Conservation (phyloP, 2,329 filamentous ascomycete species). For the Thermoascus crustaceus region DNA sequence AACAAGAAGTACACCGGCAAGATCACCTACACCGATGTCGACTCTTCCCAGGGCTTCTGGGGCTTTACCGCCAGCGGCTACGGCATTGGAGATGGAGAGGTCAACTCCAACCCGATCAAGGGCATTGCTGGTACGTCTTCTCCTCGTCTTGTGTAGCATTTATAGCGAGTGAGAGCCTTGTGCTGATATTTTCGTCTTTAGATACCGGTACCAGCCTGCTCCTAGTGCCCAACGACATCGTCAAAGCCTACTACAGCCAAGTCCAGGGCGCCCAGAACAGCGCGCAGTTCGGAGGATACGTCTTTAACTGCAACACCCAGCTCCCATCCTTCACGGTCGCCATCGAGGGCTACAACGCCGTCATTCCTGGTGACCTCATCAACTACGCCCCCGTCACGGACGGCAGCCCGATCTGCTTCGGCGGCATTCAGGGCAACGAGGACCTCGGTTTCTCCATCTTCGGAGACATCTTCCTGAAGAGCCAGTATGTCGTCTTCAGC, state of each 20-base stretch:
- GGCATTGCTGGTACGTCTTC: constrained; percentile 45
- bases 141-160: neutral
- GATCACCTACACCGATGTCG: constrained; percentile 49
- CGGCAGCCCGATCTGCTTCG: constrained; percentile 53
- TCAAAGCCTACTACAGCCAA: constrained; percentile 52
- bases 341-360: constrained; percentile 43
- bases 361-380: constrained; percentile 47
- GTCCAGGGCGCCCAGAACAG: constrained; percentile 42
- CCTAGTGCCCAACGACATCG: constrained; percentile 47
- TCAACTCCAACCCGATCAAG: constrained; percentile 35
- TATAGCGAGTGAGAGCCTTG: neutral
- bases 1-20: constrained; percentile 48
- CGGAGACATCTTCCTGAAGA: constrained; percentile 73
- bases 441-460: constrained; percentile 60
- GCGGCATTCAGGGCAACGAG: constrained; percentile 60
- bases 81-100: constrained; percentile 39
- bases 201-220: constrained; percentile 65
- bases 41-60: constrained; percentile 57
- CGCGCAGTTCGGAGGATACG: constrained; percentile 45
- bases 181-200: constrained; percentile 3
- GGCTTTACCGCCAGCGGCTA: constrained; percentile 51
- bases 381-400: constrained; percentile 40
- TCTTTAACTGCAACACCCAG: constrained; percentile 43
- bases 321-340: constrained; percentile 48
- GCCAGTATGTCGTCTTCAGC: constrained; percentile 66